phyloP scores from a whole-genome alignment of 495 filamentous ascomycete species.

The Hyphodiscus hymeniophilus region DNA sequence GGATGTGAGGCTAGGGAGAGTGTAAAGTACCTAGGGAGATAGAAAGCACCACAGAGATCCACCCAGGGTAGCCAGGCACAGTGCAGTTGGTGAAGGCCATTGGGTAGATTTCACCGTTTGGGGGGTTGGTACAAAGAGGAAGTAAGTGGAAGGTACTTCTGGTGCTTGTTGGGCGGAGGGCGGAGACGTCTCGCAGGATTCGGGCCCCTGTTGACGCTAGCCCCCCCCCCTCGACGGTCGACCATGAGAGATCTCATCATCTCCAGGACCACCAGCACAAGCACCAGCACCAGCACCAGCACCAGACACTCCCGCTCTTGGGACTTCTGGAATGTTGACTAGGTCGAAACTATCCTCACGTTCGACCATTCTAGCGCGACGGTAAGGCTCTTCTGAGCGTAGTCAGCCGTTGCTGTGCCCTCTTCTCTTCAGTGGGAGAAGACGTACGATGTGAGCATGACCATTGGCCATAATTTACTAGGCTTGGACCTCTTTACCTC shows the following conservation, averaged over 20 bases:
- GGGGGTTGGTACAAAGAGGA: neutral
- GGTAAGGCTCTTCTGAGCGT: neutral
- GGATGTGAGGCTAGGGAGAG: too few relatives aligned
- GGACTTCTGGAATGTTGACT: neutral
- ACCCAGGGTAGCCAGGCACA: neutral
- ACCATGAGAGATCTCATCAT: neutral
- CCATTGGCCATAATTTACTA: too few relatives aligned
- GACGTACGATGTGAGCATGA: too few relatives aligned
- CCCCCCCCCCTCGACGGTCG: neutral
- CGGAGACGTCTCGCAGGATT: slow-evolving; percentile 9
- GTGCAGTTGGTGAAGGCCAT: slow-evolving; percentile 2
- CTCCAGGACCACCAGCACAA: neutral
- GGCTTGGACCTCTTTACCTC: too few relatives aligned
- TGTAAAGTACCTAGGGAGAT: slow-evolving; percentile 7
- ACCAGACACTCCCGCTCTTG: neutral
- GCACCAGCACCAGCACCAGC: neutral
- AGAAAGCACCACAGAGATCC: too few relatives aligned
- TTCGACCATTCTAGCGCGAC: neutral
- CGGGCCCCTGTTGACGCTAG: slow-evolving; percentile 4
- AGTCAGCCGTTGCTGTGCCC: too few relatives aligned
- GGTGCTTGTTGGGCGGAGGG: too few relatives aligned
- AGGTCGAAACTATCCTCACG: too few relatives aligned
- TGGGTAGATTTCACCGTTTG: slow-evolving; percentile 1
- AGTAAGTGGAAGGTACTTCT: too few relatives aligned
- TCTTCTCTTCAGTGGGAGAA: too few relatives aligned